A percentile compares a stretch with the other conserved stretches of the same genome.
These are phyloP conservation scores for Lachancea quebecensis DNA, from an alignment of 805 yeast genomes.

Conservation along the genomic window DNA sequence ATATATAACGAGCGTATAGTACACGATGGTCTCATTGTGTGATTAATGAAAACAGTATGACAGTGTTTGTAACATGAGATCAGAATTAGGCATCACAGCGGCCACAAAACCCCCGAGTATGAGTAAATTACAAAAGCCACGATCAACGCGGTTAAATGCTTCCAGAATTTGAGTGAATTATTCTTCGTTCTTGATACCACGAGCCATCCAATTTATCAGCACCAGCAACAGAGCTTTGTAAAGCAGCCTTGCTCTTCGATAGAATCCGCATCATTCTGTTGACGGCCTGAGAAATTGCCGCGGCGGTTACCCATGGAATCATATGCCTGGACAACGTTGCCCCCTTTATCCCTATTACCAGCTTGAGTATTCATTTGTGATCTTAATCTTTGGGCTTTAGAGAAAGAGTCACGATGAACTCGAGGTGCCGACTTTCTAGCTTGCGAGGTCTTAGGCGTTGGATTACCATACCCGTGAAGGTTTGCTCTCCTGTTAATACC, in stretches of 20 bases:
- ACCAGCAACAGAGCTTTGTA: conserved; percentile 20
- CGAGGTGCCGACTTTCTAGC: conserved; percentile 14
- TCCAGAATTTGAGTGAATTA: neutral
- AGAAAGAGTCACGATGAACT: conserved; percentile 12
- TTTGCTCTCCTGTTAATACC: conserved; percentile 69
- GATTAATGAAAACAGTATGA: neutral
- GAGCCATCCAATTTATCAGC: neutral
- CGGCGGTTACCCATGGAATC: conserved; percentile 26
- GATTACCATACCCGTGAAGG: conserved; percentile 75
- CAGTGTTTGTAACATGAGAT: neutral
- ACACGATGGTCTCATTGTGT: conserved; percentile 6
- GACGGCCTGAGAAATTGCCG: conserved; percentile 1
- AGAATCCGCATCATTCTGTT: conserved; percentile 8
- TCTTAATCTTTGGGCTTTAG: conserved; percentile 9
- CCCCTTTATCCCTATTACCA: conserved; percentile 4
- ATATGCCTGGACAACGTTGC: conserved; percentile 11
- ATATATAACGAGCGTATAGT: conserved; percentile 9
- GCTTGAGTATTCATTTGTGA: conserved; percentile 6
- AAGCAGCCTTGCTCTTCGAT: conserved; percentile 15
- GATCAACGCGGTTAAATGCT: conserved; percentile 7
- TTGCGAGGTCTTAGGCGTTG: conserved; percentile 38
- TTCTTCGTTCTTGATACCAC: neutral
- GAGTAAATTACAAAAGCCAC: conserved; percentile 1
- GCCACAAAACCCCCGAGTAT: neutral
- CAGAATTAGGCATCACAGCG: neutral